Evolutionary conservation across 805 yeast species (phyloP).

Genomic region (Candida palmyrensis): DNA sequence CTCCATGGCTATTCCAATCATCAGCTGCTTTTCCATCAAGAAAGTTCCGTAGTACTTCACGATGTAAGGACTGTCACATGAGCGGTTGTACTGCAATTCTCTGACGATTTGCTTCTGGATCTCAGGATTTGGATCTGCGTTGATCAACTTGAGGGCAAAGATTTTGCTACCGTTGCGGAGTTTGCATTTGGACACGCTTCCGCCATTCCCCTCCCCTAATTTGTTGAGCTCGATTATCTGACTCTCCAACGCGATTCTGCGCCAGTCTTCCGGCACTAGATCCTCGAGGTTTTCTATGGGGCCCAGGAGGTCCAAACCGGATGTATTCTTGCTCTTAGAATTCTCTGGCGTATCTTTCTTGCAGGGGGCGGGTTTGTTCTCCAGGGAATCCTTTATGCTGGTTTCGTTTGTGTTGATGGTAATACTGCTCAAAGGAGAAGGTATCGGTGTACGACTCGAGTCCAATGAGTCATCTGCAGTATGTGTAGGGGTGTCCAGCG

Average conservation of each 20-base stretch:
- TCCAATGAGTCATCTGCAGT: not conserved
- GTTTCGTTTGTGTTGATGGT: not conserved
- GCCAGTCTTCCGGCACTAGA: constrained; percentile 75
- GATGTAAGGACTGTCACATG: constrained; percentile 77
- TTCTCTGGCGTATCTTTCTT: constrained; percentile 39
- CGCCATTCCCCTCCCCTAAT: constrained; percentile 94
- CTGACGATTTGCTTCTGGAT: constrained; percentile 86
- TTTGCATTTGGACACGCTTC: constrained; percentile 77
- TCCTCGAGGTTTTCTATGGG: constrained; percentile 51
- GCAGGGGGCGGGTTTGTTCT: constrained; percentile 2
- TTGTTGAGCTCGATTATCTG: constrained; percentile 64
- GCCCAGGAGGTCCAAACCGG: too few species aligned
- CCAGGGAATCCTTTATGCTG: not conserved
- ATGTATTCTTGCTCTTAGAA: too few species aligned
- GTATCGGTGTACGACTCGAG: not conserved
- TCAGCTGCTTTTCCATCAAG: constrained; percentile 65
- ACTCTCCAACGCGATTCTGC: constrained; percentile 47
- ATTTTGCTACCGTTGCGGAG: constrained; percentile 53
- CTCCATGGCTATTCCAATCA: constrained; percentile 95
- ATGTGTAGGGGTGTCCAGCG: too few species aligned
- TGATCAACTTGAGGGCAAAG: constrained; percentile 78
- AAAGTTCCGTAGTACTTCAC: constrained; percentile 93
- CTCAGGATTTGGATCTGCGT: constrained; percentile 77
- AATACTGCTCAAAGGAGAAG: too few species aligned
- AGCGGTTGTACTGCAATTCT: constrained; percentile 82